A percentile compares a stretch with the other conserved stretches of the same genome.
Evolutionary conservation across 2,329 filamentous ascomycete species (phyloP).

Genomic region (Aspergillus sclerotialis): DNA sequence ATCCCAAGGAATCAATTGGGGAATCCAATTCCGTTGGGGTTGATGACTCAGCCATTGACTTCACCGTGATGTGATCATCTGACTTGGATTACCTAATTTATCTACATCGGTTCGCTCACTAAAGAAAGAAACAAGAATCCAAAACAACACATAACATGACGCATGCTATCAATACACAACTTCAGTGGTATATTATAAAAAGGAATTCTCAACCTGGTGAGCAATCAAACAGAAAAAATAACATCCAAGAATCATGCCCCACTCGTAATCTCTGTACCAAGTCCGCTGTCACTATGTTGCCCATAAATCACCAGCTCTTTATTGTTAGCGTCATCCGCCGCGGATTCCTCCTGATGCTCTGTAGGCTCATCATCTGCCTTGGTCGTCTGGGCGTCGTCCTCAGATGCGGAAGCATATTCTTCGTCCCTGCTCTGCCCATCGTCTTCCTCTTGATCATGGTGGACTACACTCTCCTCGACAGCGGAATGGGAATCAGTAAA

Average conservation of each 20-base stretch:
- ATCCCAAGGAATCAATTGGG: conserved; percentile 7
- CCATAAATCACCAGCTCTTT: conserved; percentile 22
- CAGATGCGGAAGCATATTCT: conserved; percentile 2
- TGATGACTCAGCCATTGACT: conserved; percentile 3
- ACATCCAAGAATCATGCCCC: conserved; percentile 6
- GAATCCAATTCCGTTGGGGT: conserved; percentile 8
- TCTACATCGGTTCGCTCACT: neutral
- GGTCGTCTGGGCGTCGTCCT: conserved; percentile 10
- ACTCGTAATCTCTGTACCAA: conserved; percentile 22
- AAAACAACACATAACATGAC: conserved; percentile 8
- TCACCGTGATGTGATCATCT: neutral
- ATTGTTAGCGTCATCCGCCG: conserved; percentile 7
- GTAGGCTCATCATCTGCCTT: conserved; percentile 13
- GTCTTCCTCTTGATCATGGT: conserved; percentile 11
- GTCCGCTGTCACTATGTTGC: conserved; percentile 22
- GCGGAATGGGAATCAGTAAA: conserved; percentile 19
- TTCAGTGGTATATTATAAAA: conserved; percentile 16
- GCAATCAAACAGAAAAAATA: conserved; percentile 9
- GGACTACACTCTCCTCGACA: conserved; percentile 16
- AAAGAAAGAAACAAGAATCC: conserved; percentile 5
- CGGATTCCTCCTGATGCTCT: conserved; percentile 11
- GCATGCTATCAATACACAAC: conserved; percentile 6
- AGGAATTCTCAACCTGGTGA: conserved; percentile 7
- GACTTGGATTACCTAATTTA: conserved; percentile 1
- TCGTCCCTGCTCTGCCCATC: conserved; percentile 6